These are phyloP conservation scores for Cystobasidium onofrii DNA, from an alignment of 768 basidiomycete genomes.

Conservation along the genomic window DNA sequence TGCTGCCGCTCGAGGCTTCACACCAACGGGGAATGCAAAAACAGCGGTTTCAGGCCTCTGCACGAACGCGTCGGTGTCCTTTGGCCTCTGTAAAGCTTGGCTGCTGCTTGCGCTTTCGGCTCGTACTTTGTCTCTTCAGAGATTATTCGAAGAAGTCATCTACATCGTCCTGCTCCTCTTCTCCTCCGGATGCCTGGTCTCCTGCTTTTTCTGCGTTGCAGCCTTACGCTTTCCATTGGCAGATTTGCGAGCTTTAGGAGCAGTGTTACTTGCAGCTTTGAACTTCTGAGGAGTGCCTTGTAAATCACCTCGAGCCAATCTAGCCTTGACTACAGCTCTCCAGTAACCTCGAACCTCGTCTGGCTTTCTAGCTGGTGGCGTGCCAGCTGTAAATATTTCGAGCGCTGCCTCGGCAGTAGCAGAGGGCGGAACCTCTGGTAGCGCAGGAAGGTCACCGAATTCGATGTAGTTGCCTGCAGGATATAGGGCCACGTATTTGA, in stretches of 20 bases:
- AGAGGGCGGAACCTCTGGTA: neutral
- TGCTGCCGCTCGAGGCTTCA: too few species aligned
- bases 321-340: constrained; percentile 16
- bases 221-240: neutral
- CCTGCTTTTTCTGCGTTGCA: neutral
- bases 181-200: neutral
- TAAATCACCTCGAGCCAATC: neutral
- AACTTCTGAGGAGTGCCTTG: neutral
- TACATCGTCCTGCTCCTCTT: neutral
- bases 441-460: neutral
- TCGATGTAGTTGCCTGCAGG: constrained; percentile 2
- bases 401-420: neutral
- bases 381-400: neutral
- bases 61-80: too few species aligned
- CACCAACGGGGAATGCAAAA: too few species aligned
- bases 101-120: too few species aligned
- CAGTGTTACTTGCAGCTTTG: neutral
- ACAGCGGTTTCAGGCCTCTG: too few species aligned
- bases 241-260: neutral
- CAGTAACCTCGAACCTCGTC: constrained; percentile 27
- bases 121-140: neutral
- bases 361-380: constrained; percentile 12
- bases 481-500: constrained; percentile 25
- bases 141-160: constrained; percentile 21
- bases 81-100: too few species aligned